Percentiles rank a stretch among this genome's conserved stretches.
Conservation (phyloP, 1,139 yeast genomes). For the Kazachstania sp. region DNA sequence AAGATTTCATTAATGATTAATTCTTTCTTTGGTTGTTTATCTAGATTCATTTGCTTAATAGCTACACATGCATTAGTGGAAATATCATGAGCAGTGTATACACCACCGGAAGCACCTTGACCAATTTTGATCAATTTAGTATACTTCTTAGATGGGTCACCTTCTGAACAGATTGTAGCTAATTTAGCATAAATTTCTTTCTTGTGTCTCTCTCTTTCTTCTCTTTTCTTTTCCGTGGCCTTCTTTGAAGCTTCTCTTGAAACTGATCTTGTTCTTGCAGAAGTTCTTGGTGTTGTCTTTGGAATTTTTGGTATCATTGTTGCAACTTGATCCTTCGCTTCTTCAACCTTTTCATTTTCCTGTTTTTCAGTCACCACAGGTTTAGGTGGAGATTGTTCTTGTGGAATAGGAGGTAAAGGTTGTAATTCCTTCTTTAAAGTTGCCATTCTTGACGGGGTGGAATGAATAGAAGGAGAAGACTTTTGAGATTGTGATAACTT, state of each 20-base stretch:
- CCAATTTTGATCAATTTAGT: slow-evolving; percentile 74
- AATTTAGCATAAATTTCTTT: slow-evolving; percentile 50
- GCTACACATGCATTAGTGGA: slow-evolving; percentile 66
- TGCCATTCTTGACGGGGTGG: slow-evolving; percentile 3
- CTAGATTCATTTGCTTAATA: slow-evolving; percentile 88
- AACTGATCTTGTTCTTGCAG: slow-evolving; percentile 6
- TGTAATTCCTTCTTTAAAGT: slow-evolving; percentile 15
- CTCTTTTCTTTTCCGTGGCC: slow-evolving; percentile 43
- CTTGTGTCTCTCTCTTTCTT: slow-evolving; percentile 56
- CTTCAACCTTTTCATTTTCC: background rate
- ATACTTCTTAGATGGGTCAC: slow-evolving; percentile 76
- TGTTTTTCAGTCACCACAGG: too few relatives aligned
- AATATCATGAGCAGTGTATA: slow-evolving; percentile 75
- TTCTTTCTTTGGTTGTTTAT: slow-evolving; percentile 92
- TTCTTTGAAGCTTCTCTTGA: slow-evolving; percentile 17
- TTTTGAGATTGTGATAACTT: background rate
- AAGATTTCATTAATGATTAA: slow-evolving; percentile 85
- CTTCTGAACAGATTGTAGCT: slow-evolving; percentile 70
- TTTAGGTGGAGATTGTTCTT: background rate
- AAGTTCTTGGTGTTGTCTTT: slow-evolving; percentile 1
- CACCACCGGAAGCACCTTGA: slow-evolving; percentile 98
- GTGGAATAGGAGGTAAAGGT: slow-evolving; percentile 14
- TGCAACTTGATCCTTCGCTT: background rate
- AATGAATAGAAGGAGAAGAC: background rate
- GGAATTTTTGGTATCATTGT: slow-evolving; percentile 4